A percentile compares a stretch with the other conserved stretches of the same genome.
These are phyloP conservation scores for Pichia inconspicua DNA, from an alignment of 1,139 yeast species.

Conservation along the genomic window DNA sequence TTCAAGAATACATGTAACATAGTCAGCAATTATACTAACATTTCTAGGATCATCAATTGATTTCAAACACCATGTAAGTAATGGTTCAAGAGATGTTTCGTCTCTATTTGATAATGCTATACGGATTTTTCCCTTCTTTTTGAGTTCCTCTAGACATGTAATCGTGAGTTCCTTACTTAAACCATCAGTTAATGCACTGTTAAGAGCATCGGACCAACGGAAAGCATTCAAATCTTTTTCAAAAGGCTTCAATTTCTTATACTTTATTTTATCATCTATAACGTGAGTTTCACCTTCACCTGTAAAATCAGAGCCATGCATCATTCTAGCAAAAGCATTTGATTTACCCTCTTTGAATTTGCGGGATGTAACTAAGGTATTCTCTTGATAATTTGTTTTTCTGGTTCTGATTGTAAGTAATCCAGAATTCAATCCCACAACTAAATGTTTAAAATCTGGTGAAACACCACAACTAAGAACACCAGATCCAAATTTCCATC, in stretches of 20 bases:
- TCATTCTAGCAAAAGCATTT: constrained; percentile 57
- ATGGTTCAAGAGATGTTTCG: constrained; percentile 70
- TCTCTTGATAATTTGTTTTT: constrained; percentile 40
- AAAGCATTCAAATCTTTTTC: constrained; percentile 81
- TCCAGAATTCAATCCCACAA: constrained; percentile 90
- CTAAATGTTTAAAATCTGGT: constrained; percentile 84
- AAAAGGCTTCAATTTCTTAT: constrained; percentile 64
- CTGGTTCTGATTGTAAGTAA: constrained; percentile 82
- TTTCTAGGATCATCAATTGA: constrained; percentile 73
- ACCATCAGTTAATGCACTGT: constrained; percentile 73
- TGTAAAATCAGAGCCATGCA: constrained; percentile 83
- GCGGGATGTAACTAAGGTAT: constrained; percentile 40
- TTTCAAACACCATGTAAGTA: constrained; percentile 74
- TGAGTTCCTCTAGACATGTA: constrained; percentile 75
- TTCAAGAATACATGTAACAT: constrained; percentile 73
- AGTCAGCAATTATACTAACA: constrained; percentile 71
- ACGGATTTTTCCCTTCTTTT: constrained; percentile 79
- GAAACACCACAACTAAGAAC: constrained; percentile 86
- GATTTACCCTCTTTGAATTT: constrained; percentile 36
- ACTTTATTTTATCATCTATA: constrained; percentile 41
- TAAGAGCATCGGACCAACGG: constrained; percentile 89
- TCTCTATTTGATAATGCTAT: constrained; percentile 75
- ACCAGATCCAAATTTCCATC: constrained; percentile 96
- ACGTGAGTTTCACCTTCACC: constrained; percentile 83
- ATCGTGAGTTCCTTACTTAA: constrained; percentile 71